Base-by-base conservation (phyloP, 2,329 filamentous ascomycete genomes). In the Colletotrichum simmondsii region DNA sequence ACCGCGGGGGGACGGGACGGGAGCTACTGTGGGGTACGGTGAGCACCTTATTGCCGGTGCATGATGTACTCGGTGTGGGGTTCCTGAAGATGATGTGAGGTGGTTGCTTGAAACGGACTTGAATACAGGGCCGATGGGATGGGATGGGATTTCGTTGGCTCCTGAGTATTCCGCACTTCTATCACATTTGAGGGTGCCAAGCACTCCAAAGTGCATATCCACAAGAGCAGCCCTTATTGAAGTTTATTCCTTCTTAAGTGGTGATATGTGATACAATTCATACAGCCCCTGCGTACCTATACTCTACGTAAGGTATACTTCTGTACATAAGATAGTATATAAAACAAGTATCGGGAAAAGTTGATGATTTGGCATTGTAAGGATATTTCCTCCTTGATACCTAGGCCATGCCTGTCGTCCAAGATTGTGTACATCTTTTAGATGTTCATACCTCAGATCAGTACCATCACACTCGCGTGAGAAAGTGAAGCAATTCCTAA, bases 11-110 rank as follows among this genome's bases (percentile, higher is more conserved):
- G 16, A 35, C 35, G 28, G 35, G 37, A 42, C 37, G 60, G 59
- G 52, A 54, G 61, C 62, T 24, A 28, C 63, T 60, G 68, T 61
- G 58, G 69, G 58, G 65, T 46, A 28, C 12, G 46, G 59, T 56
- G 24, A 68, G 59, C 30, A 30, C 42, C 42, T 22, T 22, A n/a
- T 52, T 42, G 32, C 8, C 32, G 22, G 60, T 26, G 42, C 42
- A 49, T n/a, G 42, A 49, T n/a, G 42, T n/a, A 22, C 42, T 49
- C 42, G 42, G 60, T 72, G 66, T 57, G 70, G 70, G 70, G 60
- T 72, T 54, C 49, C 60, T 32, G 66, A 30, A 32, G 70, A 46
- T 70, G 60, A 72, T 4, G 60, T 72, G 66, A 72, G 42, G 42
- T n/a, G 42, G 42, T 49, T 49, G 42, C 42, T 49, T 11, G 19